Evolutionary conservation across 768 basidiomycete species (phyloP).

Genomic region (Boletus rex-veris): DNA sequence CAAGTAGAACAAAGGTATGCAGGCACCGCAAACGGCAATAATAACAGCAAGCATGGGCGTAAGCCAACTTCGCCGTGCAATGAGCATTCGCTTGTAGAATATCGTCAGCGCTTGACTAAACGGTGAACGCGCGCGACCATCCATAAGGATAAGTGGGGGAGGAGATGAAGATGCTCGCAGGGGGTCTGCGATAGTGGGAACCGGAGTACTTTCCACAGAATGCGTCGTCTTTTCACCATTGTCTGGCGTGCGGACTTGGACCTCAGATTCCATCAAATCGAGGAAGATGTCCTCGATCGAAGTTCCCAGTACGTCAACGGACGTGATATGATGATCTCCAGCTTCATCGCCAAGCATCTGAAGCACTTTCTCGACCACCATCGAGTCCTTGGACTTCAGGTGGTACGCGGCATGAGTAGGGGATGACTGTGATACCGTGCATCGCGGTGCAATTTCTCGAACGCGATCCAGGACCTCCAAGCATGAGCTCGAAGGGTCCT

Average conservation of each 20-base stretch:
- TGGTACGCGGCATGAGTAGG: constrained; percentile 49
- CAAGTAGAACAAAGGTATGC: constrained; percentile 67
- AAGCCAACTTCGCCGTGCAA: constrained; percentile 67
- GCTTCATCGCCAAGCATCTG: constrained; percentile 48
- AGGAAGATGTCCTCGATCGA: constrained; percentile 84
- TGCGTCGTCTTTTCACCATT: constrained; percentile 23
- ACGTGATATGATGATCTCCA: constrained; percentile 36
- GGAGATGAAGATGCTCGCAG: background rate
- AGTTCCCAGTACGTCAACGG: constrained; percentile 68
- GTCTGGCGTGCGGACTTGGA: constrained; percentile 16
- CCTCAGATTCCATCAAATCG: constrained; percentile 52
- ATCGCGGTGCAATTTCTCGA: constrained; percentile 42
- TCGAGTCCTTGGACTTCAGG: constrained; percentile 57
- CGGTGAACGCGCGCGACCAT: constrained; percentile 52
- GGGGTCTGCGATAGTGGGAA: background rate
- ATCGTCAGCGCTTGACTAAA: constrained; percentile 68
- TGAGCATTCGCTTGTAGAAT: constrained; percentile 64
- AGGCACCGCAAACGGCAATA: constrained; percentile 58
- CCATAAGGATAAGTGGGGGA: constrained; percentile 31
- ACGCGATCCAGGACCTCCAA: constrained; percentile 40
- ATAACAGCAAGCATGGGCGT: constrained; percentile 52
- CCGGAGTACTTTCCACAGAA: background rate
- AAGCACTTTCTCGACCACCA: constrained; percentile 53
- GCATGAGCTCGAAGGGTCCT: constrained; percentile 12
- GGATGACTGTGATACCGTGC: constrained; percentile 42